Percentiles rank a stretch among this genome's conserved stretches.
Conservation (phyloP, 225 moss, liverwort and hornwort genomes). For the Antitrichia curtipendula region DNA sequence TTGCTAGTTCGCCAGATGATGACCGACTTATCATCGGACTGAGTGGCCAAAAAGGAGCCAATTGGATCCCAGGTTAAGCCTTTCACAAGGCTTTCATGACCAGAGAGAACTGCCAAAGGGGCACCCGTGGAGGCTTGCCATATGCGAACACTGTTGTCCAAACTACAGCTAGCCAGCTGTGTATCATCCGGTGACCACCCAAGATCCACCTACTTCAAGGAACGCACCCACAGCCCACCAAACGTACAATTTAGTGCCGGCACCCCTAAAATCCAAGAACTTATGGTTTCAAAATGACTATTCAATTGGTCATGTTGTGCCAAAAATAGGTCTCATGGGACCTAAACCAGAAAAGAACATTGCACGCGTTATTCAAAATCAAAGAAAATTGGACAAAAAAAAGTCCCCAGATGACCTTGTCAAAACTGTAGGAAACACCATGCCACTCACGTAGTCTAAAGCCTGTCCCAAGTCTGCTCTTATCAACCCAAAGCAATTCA, state of each 20-base stretch:
- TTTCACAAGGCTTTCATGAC: slow-evolving; percentile 90
- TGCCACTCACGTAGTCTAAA: too few relatives aligned
- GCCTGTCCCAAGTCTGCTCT: neutral
- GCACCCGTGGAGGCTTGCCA: slow-evolving; percentile 79
- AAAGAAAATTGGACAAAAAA: neutral
- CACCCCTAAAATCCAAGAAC: neutral
- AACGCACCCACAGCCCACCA: slow-evolving; percentile 49
- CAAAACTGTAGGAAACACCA: neutral
- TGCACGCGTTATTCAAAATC: neutral
- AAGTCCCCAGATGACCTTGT: neutral
- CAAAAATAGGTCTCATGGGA: neutral
- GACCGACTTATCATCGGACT: slow-evolving; percentile 86
- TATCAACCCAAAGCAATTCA: neutral
- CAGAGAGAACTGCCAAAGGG: slow-evolving; percentile 60
- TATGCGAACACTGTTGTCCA: slow-evolving; percentile 85
- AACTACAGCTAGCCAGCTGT: slow-evolving; percentile 89
- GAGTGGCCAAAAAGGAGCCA: slow-evolving; percentile 88
- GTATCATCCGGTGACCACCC: slow-evolving; percentile 99
- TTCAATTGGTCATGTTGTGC: neutral
- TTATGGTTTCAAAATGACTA: neutral
- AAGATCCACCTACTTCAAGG: slow-evolving; percentile 79
- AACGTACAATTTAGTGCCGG: slow-evolving; percentile 39
- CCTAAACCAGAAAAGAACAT: neutral
- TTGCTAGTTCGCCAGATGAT: slow-evolving; percentile 93
- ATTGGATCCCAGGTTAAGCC: slow-evolving; percentile 99